Base-by-base conservation (phyloP, 225 moss, liverwort and hornwort genomes). In the Pseudoscleropodium purum region DNA sequence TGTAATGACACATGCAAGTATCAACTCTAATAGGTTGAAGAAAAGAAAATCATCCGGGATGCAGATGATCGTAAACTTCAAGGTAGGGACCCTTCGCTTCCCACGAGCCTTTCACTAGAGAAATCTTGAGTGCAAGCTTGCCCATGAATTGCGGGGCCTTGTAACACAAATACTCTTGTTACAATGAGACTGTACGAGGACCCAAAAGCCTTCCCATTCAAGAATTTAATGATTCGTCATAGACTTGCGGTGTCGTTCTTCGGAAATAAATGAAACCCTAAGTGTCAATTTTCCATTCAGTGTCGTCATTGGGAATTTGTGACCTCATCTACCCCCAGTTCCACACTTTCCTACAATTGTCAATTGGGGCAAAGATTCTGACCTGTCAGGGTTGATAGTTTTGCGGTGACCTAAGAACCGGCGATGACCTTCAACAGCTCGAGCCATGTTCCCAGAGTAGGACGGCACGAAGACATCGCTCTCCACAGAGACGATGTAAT, bases 391-490 rank as follows among this genome's bases (percentile, higher is more conserved):
- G 61, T 65, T 94, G 86, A 99, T 93, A 67, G 99, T 99, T 91
- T 97, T 99, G 88, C 95, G 93, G 89, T 99, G 99, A 57, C 97
- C 99, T 73, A 96, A 51, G 87, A 94, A 99, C 64, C 97, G 94
- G 37, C 97, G 96, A 93, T 99, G 99, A 15, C 99, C 99, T 92
- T 99, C 99, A 64, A 99, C 99, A 82, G 99, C 99, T 11, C 96
- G 96, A 43, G 97, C 99, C 99, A 99, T 99, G 88, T 99, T 97
- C 41, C 97, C 97, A 26, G 99, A 94, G 90, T 95, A 96, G 15
- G 99, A 97, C 5, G 99, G 94, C 91, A 99, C 96, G 86, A 99
- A 99, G 11, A 99, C 99, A 83, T 99, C 95, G 86, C 99, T 99
- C 90, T 96, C 97, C 16, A 97, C 93, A 8, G 96, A 94, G 52